Conservation (phyloP, 2,329 filamentous ascomycete species). For the Corinectria fuckeliana region DNA sequence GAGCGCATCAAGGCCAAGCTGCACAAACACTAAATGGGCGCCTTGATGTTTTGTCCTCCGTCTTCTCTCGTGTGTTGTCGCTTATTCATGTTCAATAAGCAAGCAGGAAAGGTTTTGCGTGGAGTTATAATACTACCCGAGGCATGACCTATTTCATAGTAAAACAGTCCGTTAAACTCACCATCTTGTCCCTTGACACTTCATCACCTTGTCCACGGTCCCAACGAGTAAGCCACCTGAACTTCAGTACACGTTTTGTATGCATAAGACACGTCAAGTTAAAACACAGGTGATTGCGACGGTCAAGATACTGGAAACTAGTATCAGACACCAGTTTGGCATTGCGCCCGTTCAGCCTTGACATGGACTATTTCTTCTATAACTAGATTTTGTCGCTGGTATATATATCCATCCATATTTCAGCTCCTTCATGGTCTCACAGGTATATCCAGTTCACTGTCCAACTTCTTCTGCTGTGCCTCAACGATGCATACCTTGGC, state of each 20-base stretch:
- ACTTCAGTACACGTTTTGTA: too few relatives aligned
- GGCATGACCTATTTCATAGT: background rate
- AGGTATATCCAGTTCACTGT: conserved; percentile 30
- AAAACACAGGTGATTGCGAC: background rate
- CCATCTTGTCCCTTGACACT: too few relatives aligned
- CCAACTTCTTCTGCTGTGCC: conserved; percentile 11
- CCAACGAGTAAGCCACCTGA: too few relatives aligned
- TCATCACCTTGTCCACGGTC: too few relatives aligned
- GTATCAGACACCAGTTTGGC: conserved; percentile 4
- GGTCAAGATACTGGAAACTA: conserved; percentile 4
- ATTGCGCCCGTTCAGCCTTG: too few relatives aligned
- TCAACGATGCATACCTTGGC: background rate
- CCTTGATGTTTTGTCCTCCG: conserved; percentile 16
- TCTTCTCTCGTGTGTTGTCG: background rate
- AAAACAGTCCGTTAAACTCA: too few relatives aligned
- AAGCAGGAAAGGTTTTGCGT: background rate
- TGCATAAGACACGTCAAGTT: too few relatives aligned
- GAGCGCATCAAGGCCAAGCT: conserved; percentile 75
- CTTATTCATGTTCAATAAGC: background rate
- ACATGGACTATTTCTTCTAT: too few relatives aligned
- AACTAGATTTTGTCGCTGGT: conserved; percentile 2
- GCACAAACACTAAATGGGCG: conserved; percentile 52
- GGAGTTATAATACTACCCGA: conserved; percentile 3
- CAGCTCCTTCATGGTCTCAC: conserved; percentile 14
- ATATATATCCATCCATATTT: conserved; percentile 24